These are phyloP conservation scores for Pythium dissotocum DNA, from an alignment of 352 stramenopile species.

Conservation along the genomic window DNA sequence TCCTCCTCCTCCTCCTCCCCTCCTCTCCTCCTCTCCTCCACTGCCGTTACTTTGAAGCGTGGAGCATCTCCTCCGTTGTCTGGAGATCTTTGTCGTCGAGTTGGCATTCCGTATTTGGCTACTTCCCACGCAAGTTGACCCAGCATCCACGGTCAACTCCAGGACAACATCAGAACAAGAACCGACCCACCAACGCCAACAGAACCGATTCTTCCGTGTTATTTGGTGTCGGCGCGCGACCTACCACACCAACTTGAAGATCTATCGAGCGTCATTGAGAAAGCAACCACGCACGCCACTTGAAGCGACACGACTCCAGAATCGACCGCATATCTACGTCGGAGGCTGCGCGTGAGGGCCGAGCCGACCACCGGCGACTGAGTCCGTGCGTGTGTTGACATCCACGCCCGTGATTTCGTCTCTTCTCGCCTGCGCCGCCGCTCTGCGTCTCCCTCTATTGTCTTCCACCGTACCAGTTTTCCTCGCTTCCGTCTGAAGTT, in stretches of 20 bases:
- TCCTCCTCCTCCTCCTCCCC: constrained; percentile 2
- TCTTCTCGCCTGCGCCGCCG: background rate
- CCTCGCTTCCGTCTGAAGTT: background rate
- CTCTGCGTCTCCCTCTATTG: background rate
- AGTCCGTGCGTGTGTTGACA: background rate
- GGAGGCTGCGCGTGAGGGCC: background rate
- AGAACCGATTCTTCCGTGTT: background rate
- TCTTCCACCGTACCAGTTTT: background rate
- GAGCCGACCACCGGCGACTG: background rate
- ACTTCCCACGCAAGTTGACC: background rate
- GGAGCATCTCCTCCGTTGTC: background rate
- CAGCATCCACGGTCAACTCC: background rate
- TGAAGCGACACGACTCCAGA: background rate
- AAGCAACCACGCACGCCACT: background rate
- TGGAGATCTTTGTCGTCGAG: constrained; percentile 2
- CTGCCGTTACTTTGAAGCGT: background rate
- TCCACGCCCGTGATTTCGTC: background rate
- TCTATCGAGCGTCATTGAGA: background rate
- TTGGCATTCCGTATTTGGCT: background rate
- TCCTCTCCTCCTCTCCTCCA: background rate
- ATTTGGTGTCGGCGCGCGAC: background rate
- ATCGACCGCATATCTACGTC: background rate
- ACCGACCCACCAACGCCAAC: background rate
- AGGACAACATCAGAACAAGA: background rate
- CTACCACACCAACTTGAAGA: constrained; percentile 5